phyloP scores from a whole-genome alignment of 2,329 filamentous ascomycete species.

The Dactylellina haptotyla region DNA sequence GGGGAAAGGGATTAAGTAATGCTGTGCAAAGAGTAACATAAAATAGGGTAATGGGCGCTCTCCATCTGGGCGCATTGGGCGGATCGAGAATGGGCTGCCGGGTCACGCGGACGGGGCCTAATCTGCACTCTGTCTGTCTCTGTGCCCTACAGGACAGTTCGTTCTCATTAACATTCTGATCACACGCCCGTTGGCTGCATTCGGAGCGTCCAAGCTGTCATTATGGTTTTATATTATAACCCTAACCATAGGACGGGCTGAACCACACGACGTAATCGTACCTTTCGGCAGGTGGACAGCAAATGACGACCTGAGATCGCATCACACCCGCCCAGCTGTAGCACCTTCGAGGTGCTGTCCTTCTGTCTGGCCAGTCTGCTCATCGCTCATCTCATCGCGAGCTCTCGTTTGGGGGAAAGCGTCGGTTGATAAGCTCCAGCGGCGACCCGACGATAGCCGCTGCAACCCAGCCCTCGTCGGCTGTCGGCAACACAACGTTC shows the following conservation, averaged over 20 bases:
- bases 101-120: constrained; percentile 35
- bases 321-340: no score
- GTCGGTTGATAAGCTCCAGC: constrained; percentile 46
- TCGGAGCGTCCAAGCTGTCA: constrained; percentile 15
- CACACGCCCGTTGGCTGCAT: constrained; percentile 29
- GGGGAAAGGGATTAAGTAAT: constrained; percentile 38
- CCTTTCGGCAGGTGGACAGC: constrained; percentile 14
- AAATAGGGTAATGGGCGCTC: constrained; percentile 31
- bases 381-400: constrained; percentile 40
- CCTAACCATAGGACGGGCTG: neutral
- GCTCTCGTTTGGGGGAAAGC: constrained; percentile 44
- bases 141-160: constrained; percentile 24
- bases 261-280: constrained; percentile 23
- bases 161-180: constrained; percentile 8
- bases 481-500: constrained; percentile 36
- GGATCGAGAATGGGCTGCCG: constrained; percentile 41
- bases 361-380: no score
- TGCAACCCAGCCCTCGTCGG: constrained; percentile 5
- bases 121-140: neutral
- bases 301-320: constrained; percentile 5
- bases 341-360: no score
- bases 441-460: constrained; percentile 46
- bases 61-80: constrained; percentile 28
- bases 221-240: constrained; percentile 9
- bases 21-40: constrained; percentile 24